These are phyloP conservation scores for Albugo candida DNA, from an alignment of 352 stramenopile genomes.

Conservation along the genomic window DNA sequence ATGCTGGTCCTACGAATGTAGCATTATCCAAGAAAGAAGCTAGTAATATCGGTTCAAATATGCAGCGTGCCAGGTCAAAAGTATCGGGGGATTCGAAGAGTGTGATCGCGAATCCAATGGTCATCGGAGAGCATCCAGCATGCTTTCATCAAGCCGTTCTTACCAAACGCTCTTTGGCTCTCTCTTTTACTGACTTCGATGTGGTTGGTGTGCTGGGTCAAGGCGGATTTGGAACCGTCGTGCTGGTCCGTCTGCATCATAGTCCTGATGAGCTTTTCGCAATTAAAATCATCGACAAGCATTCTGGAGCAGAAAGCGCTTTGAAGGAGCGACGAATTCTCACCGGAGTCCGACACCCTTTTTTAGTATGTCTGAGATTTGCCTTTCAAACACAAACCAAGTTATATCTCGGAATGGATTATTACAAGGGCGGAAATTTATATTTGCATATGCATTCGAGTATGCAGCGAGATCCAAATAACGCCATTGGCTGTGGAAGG, in stretches of 20 bases:
- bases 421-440: slow-evolving; percentile 70
- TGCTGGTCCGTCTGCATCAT: slow-evolving; percentile 51
- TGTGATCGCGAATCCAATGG: slow-evolving; percentile 56
- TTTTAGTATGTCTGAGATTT: slow-evolving; percentile 61
- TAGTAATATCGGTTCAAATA: too few species aligned
- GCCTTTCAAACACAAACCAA: slow-evolving; percentile 76
- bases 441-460: slow-evolving; percentile 79
- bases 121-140: slow-evolving; percentile 46
- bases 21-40: too few species aligned
- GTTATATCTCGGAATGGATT: slow-evolving; percentile 62
- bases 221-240: slow-evolving; percentile 59
- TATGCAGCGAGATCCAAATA: slow-evolving; percentile 47
- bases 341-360: slow-evolving; percentile 54
- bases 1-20: slow-evolving; percentile 7
- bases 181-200: slow-evolving; percentile 69
- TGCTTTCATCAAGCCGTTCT: slow-evolving; percentile 72
- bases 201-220: slow-evolving; percentile 60
- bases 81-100: slow-evolving; percentile 6
- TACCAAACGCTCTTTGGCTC: slow-evolving; percentile 57
- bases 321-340: slow-evolving; percentile 61
- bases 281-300: slow-evolving; percentile 37
- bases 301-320: slow-evolving; percentile 18
- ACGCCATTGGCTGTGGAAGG: slow-evolving; percentile 47
- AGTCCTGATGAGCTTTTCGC: slow-evolving; percentile 64
- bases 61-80: too few species aligned